phyloP scores from a whole-genome alignment of 2,329 filamentous ascomycete genomes.

The Didymella exigua region DNA sequence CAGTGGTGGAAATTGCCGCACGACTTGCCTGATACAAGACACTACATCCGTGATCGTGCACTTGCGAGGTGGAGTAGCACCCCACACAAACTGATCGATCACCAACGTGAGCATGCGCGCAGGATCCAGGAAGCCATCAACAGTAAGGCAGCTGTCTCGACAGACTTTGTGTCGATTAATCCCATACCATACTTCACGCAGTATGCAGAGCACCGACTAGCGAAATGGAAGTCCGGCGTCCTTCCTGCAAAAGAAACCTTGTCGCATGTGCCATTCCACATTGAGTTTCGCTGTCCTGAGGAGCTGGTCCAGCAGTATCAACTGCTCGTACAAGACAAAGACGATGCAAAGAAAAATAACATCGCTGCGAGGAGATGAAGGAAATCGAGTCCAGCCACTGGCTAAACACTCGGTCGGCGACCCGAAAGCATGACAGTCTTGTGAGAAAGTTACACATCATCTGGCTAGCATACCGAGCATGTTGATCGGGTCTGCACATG shows the following conservation, averaged over 20 bases:
- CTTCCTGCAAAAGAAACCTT: constrained; percentile 24
- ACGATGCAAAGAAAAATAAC: not conserved
- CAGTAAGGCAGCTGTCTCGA: constrained; percentile 17
- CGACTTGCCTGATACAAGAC: constrained; percentile 19
- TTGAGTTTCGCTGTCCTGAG: constrained; percentile 40
- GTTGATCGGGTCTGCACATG: constrained; percentile 1
- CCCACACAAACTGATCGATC: constrained; percentile 21
- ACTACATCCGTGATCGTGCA: constrained; percentile 38
- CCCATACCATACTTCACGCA: constrained; percentile 32
- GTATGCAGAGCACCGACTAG: constrained; percentile 27
- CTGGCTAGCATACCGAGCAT: not conserved
- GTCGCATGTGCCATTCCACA: constrained; percentile 32
- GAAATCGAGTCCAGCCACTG: not conserved
- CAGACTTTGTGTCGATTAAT: constrained; percentile 22
- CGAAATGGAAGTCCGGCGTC: constrained; percentile 11
- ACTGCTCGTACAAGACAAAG: constrained; percentile 11
- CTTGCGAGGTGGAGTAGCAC: constrained; percentile 27
- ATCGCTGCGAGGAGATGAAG: not conserved
- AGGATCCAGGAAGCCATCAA: constrained; percentile 31
- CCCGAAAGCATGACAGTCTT: not conserved
- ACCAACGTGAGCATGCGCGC: constrained; percentile 29
- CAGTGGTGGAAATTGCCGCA: constrained; percentile 37
- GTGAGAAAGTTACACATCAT: not conserved
- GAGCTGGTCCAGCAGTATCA: constrained; percentile 27
- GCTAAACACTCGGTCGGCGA: not conserved